Base-by-base conservation (phyloP, 2,329 filamentous ascomycete genomes). In the Exserohilum rostratum region DNA sequence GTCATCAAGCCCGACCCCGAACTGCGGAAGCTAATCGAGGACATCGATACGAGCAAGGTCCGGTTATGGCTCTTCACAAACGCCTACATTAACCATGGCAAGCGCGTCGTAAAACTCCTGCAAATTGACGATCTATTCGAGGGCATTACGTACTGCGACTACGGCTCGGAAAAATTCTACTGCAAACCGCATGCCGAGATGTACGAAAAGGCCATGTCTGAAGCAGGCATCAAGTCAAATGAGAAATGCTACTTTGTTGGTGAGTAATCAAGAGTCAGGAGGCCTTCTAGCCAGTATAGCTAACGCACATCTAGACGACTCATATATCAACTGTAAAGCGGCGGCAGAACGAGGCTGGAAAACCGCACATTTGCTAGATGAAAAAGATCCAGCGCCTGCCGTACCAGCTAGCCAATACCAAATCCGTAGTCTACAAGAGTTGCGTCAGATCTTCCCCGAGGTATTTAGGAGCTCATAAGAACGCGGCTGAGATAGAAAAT, bases 61-160 rank as follows among this genome's bases (percentile, higher is more conserved):
- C 91, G 87, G 60, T 80, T 92, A 27, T 99, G 96, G 95, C 85
- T 99, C 2, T 89, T 99, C 68, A 99, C 96, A 2, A 99, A 99
- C 70, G 95, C 96, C 18, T 97, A 99, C 69, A 80, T 96, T 61
- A 98, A 83, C 30, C 95, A 99, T 69, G 95, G 87, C 29, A 87
- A 85, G 69, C 80, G 92, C 37, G 95, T 99, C 0, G 86, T 97
- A 11, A 86, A 83, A 56, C 79, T 99, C 17, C 81, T 99, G 2
- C 87, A 85, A 2, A 81, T 99, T 20, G 92, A 96, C 1, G 91
- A 96, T 71, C 78, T 93, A 22, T 99, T 99, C 70, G 93, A 98
- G 60, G 95, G 95, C 6, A 86, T 98, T 57, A 99, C 95, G 0
- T 99, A 87, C 75, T 99, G 96, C 72, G 91, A 99, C 76, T 99